Percentiles rank a stretch among this genome's conserved stretches.
Evolutionary conservation across 2,329 filamentous ascomycete genomes (phyloP).

Genomic region (Colletotrichum sp.): DNA sequence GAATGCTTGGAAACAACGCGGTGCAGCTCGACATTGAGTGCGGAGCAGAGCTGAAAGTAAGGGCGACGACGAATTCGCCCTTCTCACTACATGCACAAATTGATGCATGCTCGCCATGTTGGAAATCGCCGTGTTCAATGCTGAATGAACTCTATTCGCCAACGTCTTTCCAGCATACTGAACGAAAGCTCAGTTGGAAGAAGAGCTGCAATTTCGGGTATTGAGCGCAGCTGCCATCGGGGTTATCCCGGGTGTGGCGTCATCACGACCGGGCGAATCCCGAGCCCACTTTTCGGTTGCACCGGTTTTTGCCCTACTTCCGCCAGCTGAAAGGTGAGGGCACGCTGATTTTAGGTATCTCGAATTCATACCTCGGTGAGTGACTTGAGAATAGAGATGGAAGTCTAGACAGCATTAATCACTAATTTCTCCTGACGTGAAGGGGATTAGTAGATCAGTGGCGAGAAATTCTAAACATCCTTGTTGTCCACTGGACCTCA

Average conservation of each 20-base stretch:
- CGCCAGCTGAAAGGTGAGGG: neutral
- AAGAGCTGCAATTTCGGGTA: neutral
- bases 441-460: too few species aligned
- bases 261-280: neutral
- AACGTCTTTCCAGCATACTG: neutral
- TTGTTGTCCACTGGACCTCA: too few species aligned
- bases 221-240: neutral
- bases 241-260: neutral
- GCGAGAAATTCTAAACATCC: too few species aligned
- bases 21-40: neutral
- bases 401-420: neutral
- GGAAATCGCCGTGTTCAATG: neutral
- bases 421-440: too few species aligned
- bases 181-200: neutral
- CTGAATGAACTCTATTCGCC: neutral
- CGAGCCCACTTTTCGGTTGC: neutral
- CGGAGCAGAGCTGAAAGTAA: neutral
- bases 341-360: neutral
- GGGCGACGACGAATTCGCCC: neutral
- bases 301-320: neutral
- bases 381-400: neutral
- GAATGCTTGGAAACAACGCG: neutral
- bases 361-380: neutral
- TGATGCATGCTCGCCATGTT: neutral
- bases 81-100: neutral